Base-by-base conservation (phyloP, 345 rosid species). In the Brassica incana region DNA sequence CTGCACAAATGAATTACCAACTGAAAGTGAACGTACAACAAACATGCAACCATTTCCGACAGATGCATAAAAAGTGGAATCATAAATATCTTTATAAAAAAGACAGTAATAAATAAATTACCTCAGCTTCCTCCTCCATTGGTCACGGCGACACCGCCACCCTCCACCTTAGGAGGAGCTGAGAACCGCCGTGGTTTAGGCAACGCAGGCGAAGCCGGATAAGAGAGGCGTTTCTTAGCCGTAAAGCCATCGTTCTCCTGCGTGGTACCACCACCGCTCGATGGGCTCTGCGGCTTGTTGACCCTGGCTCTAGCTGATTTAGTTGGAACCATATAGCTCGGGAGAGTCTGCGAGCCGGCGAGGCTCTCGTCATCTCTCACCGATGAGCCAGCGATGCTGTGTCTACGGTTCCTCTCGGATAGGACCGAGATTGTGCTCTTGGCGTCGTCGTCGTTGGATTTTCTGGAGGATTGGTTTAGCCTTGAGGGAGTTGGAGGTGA, bases 271-370 rank as follows among this genome's bases (percentile, higher is more conserved):
- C 78, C 87, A 67, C 58, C 58, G 6, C 77, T 86, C 54, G 73
- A 8, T 4, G 93, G 86, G 30, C 85, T 88, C 63, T 89, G 96
- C 35, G 87, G 75, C 86, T 89, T 82, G 64, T 89, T 82, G 64
- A 93, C 85, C 84, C 88, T 93, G 1, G 97, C 98, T 81, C 88
- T 83, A 68, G 98, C 99, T 62, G 97, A 92, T 77, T 93, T 72
- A 0, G 99, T 96, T 14, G 97, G 87, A 59, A 92, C 91, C 98
- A 92, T 96, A 85, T 93, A 96, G 75, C 98, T 91, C 1, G 92
- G 98, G 72, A 90, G 84, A 73, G 59, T 79, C 15, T 88, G 87
- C 33, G 89, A 87, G 79, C 90, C 84, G 2, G 85, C 86, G 0
- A 89, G 85, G 80, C 98, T 95, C 80, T 92, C 91, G n/a, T 92